Evolutionary conservation across 371 early-diverging fungal genomes (phyloP).

Genomic region (Mortierella sp.): DNA sequence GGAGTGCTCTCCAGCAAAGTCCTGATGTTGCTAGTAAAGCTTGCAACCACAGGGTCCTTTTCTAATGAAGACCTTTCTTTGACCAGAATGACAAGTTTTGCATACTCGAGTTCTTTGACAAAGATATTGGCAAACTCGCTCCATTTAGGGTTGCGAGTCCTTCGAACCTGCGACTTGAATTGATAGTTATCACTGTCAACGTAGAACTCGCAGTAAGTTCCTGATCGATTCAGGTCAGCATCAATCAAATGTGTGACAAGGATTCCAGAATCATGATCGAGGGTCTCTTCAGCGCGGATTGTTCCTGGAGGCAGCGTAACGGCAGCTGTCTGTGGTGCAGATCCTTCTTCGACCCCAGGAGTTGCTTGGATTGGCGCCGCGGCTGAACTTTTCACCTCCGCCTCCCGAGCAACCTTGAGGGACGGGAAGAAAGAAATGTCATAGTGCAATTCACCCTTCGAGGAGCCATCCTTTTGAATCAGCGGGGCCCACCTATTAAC

Average conservation of each 20-base stretch:
- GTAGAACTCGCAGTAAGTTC: constrained; percentile 54
- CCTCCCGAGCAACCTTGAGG: constrained; percentile 63
- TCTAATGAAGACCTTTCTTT: constrained; percentile 48
- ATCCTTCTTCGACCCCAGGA: neutral
- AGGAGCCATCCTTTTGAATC: constrained; percentile 68
- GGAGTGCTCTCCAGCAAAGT: constrained; percentile 18
- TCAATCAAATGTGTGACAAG: constrained; percentile 39
- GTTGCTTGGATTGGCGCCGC: constrained; percentile 8
- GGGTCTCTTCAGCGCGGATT: constrained; percentile 26
- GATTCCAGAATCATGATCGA: constrained; percentile 54
- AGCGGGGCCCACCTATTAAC: constrained; percentile 73
- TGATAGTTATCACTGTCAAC: constrained; percentile 56
- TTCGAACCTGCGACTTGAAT: constrained; percentile 45
- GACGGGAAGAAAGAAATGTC: constrained; percentile 76
- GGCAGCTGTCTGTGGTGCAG: neutral
- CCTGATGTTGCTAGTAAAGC: constrained; percentile 28
- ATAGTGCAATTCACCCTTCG: constrained; percentile 73
- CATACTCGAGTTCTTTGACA: constrained; percentile 72
- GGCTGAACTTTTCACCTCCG: constrained; percentile 29
- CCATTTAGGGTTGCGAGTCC: constrained; percentile 52
- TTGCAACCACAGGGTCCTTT: constrained; percentile 35
- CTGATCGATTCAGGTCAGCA: constrained; percentile 46
- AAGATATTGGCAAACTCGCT: constrained; percentile 64
- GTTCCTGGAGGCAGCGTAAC: constrained; percentile 32
- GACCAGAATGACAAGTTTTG: constrained; percentile 66